Evolutionary conservation across 129 eudicot species (phyloP).

Genomic region (sunflower (Helianthus annuus)): DNA sequence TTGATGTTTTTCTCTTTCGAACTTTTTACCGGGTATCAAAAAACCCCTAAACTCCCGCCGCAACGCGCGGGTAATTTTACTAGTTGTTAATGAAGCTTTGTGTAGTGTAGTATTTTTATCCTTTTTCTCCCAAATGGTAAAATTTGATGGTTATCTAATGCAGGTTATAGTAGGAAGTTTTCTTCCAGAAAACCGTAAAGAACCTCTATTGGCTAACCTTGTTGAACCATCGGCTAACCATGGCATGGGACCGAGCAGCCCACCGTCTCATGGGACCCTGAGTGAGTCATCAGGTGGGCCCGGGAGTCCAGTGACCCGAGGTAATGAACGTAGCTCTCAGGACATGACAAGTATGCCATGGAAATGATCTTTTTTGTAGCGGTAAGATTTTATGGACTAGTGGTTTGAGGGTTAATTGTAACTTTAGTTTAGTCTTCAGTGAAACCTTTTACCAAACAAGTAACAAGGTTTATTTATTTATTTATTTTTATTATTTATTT

Average conservation of each 20-base stretch:
- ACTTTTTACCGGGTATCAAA: too few species aligned
- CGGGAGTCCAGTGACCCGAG: conserved; percentile 67
- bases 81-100: too few species aligned
- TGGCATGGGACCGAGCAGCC: conserved; percentile 57
- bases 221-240: conserved; percentile 53
- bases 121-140: not conserved
- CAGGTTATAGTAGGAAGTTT: conserved; percentile 93
- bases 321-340: conserved; percentile 47
- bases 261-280: conserved; percentile 75
- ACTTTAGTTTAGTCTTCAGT: conserved; percentile 26
- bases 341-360: conserved; percentile 80
- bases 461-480: too few species aligned
- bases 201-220: conserved; percentile 39
- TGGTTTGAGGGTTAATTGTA: conserved; percentile 33
- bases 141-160: not conserved
- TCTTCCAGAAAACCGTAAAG: conserved; percentile 50
- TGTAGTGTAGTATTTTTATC: conserved; percentile 6
- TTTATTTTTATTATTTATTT: too few species aligned
- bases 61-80: too few species aligned
- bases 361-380: conserved; percentile 46
- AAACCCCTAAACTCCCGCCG: too few species aligned
- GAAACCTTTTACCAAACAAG: too few species aligned
- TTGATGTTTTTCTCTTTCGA: too few species aligned
- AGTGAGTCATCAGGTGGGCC: conserved; percentile 86
- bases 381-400: conserved; percentile 8